These are phyloP conservation scores for Begonia peltatifolia DNA, from an alignment of 306 rosid genomes.

Conservation along the genomic window DNA sequence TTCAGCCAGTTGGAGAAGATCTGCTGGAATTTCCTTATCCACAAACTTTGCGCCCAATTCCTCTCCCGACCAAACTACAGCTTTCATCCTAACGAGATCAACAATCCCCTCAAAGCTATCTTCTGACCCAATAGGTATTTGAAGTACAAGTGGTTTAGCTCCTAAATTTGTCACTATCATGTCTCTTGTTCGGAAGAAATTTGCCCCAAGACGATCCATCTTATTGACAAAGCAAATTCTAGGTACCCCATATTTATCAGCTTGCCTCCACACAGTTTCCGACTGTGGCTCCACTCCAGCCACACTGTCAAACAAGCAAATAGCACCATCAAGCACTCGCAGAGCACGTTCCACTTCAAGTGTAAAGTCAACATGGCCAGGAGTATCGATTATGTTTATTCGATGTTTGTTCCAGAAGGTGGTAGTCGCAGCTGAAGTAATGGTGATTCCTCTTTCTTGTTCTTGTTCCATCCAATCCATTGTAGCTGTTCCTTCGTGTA, in stretches of 20 bases:
- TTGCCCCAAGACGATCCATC: constrained; percentile 98
- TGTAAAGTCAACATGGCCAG: constrained; percentile 93
- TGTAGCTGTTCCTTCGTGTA: constrained; percentile 92
- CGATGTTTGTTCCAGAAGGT: constrained; percentile 91
- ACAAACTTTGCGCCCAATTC: constrained; percentile 84
- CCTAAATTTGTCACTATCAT: constrained; percentile 91
- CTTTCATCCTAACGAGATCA: constrained; percentile 88
- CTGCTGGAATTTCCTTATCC: constrained; percentile 56
- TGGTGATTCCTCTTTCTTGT: constrained; percentile 96
- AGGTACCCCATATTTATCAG: constrained; percentile 90
- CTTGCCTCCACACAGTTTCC: constrained; percentile 98
- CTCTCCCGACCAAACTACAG: constrained; percentile 92
- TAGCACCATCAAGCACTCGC: constrained; percentile 92
- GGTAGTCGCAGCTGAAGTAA: constrained; percentile 97
- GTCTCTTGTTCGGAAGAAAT: constrained; percentile 85
- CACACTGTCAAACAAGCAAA: constrained; percentile 93
- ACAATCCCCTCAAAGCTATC: constrained; percentile 71
- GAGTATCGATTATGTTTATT: constrained; percentile 92
- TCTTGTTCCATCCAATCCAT: constrained; percentile 99
- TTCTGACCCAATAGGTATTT: constrained; percentile 80
- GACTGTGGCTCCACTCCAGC: constrained; percentile 99
- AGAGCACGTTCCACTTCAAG: constrained; percentile 97
- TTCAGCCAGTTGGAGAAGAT: constrained; percentile 60
- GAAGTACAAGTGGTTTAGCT: constrained; percentile 87
- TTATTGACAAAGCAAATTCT: constrained; percentile 91